Evolutionary conservation across 768 basidiomycete species (phyloP).

Genomic region (Amylocystis lapponica): DNA sequence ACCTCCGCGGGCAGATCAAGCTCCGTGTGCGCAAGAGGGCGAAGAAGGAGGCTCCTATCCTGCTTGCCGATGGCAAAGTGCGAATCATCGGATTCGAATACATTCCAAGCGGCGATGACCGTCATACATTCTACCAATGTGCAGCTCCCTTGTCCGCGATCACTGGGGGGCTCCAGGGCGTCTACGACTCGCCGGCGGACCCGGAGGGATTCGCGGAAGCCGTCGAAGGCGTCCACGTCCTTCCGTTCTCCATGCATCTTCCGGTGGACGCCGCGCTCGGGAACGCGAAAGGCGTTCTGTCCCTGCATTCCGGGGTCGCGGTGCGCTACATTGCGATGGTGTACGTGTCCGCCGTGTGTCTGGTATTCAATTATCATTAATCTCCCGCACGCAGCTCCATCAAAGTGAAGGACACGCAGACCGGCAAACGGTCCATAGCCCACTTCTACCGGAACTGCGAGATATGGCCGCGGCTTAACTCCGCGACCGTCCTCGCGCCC

Average conservation of each 20-base stretch:
- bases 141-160: constrained; percentile 48
- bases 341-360: constrained; percentile 36
- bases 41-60: constrained; percentile 52
- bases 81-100: constrained; percentile 84
- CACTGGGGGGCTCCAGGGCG: constrained; percentile 36
- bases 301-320: constrained; percentile 49
- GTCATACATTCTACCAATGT: constrained; percentile 80
- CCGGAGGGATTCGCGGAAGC: constrained; percentile 58
- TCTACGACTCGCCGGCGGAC: constrained; percentile 44
- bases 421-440: constrained; percentile 64
- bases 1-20: constrained; percentile 63
- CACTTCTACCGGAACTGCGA: constrained; percentile 86
- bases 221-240: constrained; percentile 56
- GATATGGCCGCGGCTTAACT: constrained; percentile 72
- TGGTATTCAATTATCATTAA: not conserved
- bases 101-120: constrained; percentile 45
- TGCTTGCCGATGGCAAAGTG: constrained; percentile 71
- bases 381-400: constrained; percentile 52
- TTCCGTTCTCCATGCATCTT: constrained; percentile 72
- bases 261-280: constrained; percentile 50
- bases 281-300: constrained; percentile 50
- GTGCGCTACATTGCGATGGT: constrained; percentile 79
- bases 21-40: constrained; percentile 52
- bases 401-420: constrained; percentile 63
- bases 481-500: constrained; percentile 53